phyloP scores from a whole-genome alignment of 148 eudicot species.

The Rhododendron molle region DNA sequence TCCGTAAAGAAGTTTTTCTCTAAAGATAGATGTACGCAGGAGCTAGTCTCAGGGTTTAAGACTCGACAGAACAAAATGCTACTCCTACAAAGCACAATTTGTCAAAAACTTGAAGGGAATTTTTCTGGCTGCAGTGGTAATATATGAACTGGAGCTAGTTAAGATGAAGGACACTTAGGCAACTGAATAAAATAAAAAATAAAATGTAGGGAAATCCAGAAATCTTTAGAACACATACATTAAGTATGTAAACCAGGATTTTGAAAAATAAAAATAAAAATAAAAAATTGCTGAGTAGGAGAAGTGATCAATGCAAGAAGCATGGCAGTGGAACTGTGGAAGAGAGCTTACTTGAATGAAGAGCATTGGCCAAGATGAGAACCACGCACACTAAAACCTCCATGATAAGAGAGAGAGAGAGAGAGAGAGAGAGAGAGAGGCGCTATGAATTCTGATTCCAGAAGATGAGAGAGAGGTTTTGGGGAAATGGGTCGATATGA shows the following conservation, averaged over 20 bases:
- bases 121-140: neutral
- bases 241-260: neutral
- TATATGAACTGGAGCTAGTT: too few species aligned
- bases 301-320: neutral
- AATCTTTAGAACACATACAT: neutral
- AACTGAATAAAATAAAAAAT: neutral
- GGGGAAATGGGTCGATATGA: neutral
- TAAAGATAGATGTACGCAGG: too few species aligned
- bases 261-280: neutral
- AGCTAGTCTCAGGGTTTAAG: neutral
- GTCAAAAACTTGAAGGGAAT: neutral
- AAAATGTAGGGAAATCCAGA: neutral
- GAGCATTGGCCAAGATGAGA: slow-evolving; percentile 46
- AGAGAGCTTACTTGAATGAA: slow-evolving; percentile 46
- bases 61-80: neutral
- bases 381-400: slow-evolving; percentile 16
- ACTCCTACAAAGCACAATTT: neutral
- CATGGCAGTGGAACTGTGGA: neutral
- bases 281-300: neutral
- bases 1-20: too few species aligned
- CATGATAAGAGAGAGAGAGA: slow-evolving; percentile 10
- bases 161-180: neutral
- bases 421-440: neutral
- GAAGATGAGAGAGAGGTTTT: slow-evolving; percentile 11
- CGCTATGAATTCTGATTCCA: neutral